phyloP scores from a whole-genome alignment of 148 eudicot species.

The Pouteria glomerata region DNA sequence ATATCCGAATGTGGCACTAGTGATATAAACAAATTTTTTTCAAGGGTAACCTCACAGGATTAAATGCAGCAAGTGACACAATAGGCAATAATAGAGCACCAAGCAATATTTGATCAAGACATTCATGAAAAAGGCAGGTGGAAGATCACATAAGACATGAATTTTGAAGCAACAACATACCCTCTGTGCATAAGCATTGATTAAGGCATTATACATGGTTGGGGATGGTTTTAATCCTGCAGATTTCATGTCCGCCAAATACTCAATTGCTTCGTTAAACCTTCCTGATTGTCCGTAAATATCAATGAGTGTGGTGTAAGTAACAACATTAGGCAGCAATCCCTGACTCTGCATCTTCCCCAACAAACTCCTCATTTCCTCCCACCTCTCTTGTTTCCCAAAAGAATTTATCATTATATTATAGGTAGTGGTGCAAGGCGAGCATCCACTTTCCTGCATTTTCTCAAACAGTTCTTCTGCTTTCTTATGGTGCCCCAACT shows the following conservation, averaged over 20 bases:
- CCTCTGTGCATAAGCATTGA: constrained; percentile 97
- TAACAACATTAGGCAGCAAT: constrained; percentile 77
- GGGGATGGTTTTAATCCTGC: constrained; percentile 77
- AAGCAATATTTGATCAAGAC: background rate
- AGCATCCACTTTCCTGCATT: constrained; percentile 74
- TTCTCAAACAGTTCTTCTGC: constrained; percentile 70
- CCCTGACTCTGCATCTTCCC: constrained; percentile 86
- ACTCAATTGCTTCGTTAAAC: constrained; percentile 83
- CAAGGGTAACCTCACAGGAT: background rate
- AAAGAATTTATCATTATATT: constrained; percentile 89
- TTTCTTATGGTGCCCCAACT: constrained; percentile 61
- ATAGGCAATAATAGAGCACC: background rate
- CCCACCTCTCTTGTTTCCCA: constrained; percentile 85
- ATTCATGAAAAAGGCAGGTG: background rate
- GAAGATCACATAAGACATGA: background rate
- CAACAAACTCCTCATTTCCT: constrained; percentile 51
- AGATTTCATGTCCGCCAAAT: constrained; percentile 93
- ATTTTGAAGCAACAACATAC: constrained; percentile 28
- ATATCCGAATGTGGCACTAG: too few species aligned
- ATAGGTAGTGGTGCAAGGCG: constrained; percentile 73
- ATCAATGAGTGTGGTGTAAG: constrained; percentile 81
- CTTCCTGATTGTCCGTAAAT: constrained; percentile 90
- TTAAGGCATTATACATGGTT: constrained; percentile 92
- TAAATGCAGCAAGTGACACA: background rate
- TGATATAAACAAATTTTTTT: background rate